Evolutionary conservation across 2,329 filamentous ascomycete genomes (phyloP), one percentile per base, ranked within the genome.

Genomic region (Neopestalotiopsis sp.): DNA sequence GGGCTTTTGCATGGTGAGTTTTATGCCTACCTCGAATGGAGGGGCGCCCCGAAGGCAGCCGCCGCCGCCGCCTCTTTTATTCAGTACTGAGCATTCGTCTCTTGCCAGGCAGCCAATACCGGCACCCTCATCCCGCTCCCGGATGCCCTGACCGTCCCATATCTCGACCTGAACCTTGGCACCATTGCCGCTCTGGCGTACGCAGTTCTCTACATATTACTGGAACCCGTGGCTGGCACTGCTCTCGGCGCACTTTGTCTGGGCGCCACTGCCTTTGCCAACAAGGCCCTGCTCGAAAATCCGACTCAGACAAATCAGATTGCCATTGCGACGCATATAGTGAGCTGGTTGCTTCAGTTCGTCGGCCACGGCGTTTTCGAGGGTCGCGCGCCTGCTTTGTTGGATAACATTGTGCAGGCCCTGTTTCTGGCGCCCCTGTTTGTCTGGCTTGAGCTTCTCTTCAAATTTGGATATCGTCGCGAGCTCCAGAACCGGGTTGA

Each of bases 381-480:
- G 81, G 90, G 93, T 24, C 90, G 95, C 66, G 94, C 95, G 2
- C 96, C 95, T 7, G 95, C 95, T 4, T 83, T 98, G 72, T 84
- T 98, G 62, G 95, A 98, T 82, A 98, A 98, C 77, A 82, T 98
- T 57, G 86, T 97, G 62, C 96, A 98, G 82, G 95, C 96, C 34
- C 81, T 98, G 72, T 95, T 98, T 77, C 86, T 98, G 30, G 96
- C 96, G 0, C 96, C 96, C 9, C 92, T 99, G 76, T 99, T 98
- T 75, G 95, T 98, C 69, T 99, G 96, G 93, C 92, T 99, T 75
- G 95, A 98, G 83, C 83, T 97, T 30, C 86, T 99, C 32, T 99
- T 99, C 85, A 90, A 87, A 76, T 88, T 97, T 65, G 96, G 96
- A 63, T 99, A 98, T 81, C 89, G 96, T 70, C 93, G 91, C 1